Conservation (phyloP, 805 yeast genomes). For the Schizosaccharomyces cryophilus region DNA sequence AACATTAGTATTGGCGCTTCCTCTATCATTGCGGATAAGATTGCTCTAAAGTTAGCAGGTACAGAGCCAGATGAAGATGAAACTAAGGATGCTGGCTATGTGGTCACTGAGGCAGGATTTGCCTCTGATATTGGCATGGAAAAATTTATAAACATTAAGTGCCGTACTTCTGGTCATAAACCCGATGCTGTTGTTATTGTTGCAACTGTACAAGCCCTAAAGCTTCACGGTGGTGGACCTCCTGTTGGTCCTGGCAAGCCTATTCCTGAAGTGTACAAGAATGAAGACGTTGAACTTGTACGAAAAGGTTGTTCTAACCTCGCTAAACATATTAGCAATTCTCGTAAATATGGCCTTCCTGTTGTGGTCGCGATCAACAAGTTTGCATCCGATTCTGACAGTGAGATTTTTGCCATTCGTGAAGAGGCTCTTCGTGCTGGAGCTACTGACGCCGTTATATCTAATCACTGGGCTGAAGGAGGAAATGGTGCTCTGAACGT, state of each 20-base stretch:
- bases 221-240: constrained; percentile 92
- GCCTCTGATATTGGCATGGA: constrained; percentile 99
- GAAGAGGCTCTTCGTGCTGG: constrained; percentile 74
- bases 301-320: constrained; percentile 64
- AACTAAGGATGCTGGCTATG: constrained; percentile 35
- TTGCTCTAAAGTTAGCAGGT: constrained; percentile 78
- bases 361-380: constrained; percentile 87
- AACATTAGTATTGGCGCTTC: constrained; percentile 93
- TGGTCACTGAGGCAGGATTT: constrained; percentile 93
- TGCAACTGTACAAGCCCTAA: constrained; percentile 90
- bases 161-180: constrained; percentile 65
- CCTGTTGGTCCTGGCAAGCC: constrained; percentile 85
- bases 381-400: constrained; percentile 57
- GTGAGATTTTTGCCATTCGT: constrained; percentile 58
- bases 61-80: constrained; percentile 19
- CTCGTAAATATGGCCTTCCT: constrained; percentile 63
- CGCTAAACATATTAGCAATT: constrained; percentile 73
- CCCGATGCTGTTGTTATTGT: constrained; percentile 87
- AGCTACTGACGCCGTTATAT: constrained; percentile 69
- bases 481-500: constrained; percentile 70
- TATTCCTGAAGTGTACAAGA: constrained; percentile 54
- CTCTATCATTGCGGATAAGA: constrained; percentile 75
- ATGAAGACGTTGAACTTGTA: constrained; percentile 60
- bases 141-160: constrained; percentile 83
- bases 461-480: constrained; percentile 91